These are phyloP conservation scores for Streptanthus diversifolius DNA, from an alignment of 345 rosid genomes.

Conservation along the genomic window DNA sequence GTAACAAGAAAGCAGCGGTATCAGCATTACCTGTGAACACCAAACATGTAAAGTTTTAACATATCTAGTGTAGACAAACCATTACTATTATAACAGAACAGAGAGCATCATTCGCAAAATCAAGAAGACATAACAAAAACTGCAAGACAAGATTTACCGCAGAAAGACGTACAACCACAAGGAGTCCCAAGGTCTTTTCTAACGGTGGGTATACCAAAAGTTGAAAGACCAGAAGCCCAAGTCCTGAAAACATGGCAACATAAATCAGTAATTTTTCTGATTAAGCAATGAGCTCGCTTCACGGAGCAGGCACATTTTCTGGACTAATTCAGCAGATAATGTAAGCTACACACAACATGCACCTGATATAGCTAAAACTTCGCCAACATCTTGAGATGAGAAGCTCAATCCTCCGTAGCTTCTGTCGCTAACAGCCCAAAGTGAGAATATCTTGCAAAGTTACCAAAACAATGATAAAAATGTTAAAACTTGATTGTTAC, in stretches of 20 bases:
- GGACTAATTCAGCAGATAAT: neutral
- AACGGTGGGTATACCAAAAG: constrained; percentile 18
- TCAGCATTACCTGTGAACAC: neutral
- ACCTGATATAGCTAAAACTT: constrained; percentile 68
- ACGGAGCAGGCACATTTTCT: neutral
- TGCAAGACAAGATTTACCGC: constrained; percentile 12
- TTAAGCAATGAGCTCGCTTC: neutral
- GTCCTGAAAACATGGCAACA: constrained; percentile 12
- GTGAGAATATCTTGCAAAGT: constrained; percentile 43
- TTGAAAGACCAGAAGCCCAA: constrained; percentile 27
- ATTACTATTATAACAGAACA: neutral
- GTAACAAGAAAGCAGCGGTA: constrained; percentile 30
- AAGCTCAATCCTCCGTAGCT: constrained; percentile 61
- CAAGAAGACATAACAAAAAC: neutral
- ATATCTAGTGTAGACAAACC: neutral
- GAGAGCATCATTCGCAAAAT: neutral
- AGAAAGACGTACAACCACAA: constrained; percentile 6
- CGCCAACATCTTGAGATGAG: constrained; percentile 61
- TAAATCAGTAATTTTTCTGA: neutral
- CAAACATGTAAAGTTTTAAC: neutral
- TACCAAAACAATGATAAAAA: neutral
- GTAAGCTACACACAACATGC: constrained; percentile 1
- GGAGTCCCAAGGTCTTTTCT: constrained; percentile 10
- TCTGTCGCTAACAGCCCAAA: constrained; percentile 63
- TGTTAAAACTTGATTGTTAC: neutral